A percentile compares a stretch with the other conserved stretches of the same genome.
phyloP scores from a whole-genome alignment of 1,139 yeast genomes.

The Debaryomyces fabryi region DNA sequence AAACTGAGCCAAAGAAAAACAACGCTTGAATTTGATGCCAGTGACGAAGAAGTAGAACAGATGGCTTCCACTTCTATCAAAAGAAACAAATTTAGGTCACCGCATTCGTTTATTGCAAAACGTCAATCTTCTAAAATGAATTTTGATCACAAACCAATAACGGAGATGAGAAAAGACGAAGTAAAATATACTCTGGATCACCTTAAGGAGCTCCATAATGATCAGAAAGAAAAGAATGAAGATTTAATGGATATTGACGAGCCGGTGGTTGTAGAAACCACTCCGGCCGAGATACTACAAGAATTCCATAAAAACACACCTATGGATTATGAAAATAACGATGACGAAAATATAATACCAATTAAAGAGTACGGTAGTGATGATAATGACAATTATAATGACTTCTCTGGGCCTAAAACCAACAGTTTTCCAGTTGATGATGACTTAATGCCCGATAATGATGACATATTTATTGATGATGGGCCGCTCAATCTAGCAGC shows the following conservation, averaged over 20 bases:
- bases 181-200: background rate
- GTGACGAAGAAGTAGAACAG: conserved; percentile 10
- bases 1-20: conserved; percentile 10
- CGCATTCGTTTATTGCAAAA: background rate
- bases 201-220: background rate
- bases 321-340: conserved; percentile 3
- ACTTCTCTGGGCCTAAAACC: background rate
- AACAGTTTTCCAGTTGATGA: conserved; percentile 10
- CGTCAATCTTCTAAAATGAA: background rate
- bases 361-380: conserved; percentile 5
- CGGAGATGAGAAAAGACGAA: background rate
- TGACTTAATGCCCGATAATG: conserved; percentile 19
- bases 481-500: conserved; percentile 9
- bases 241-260: background rate
- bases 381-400: background rate
- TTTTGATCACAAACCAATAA: background rate
- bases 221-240: background rate
- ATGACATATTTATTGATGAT: conserved; percentile 23
- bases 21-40: conserved; percentile 12
- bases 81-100: background rate
- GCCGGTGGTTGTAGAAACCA: background rate
- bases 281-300: background rate
- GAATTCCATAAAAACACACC: background rate
- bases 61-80: background rate
- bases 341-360: conserved; percentile 5